phyloP scores from a whole-genome alignment of 257 asterid genomes.

The Gentiana straminea region DNA sequence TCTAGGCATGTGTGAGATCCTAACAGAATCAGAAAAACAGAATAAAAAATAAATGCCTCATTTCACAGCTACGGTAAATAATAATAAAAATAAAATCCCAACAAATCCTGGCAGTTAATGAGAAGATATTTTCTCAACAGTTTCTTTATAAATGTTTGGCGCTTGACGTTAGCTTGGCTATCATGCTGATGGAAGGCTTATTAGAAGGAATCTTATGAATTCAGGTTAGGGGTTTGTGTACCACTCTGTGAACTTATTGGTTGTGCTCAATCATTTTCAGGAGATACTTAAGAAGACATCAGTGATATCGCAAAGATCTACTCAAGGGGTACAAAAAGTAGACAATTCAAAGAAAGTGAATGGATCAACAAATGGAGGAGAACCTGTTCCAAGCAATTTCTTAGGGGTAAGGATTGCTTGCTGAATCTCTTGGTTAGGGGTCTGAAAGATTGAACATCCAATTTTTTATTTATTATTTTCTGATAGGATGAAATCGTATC shows the following conservation, averaged over 20 bases:
- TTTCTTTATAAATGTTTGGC: no score
- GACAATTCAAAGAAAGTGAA: slow-evolving; percentile 28
- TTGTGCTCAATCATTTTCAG: slow-evolving; percentile 25
- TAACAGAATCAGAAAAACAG: no score
- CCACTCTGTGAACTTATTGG: slow-evolving; percentile 6
- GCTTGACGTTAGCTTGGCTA: no score
- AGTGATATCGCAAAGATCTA: slow-evolving; percentile 30
- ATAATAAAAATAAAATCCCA: no score
- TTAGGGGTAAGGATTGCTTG: slow-evolving; percentile 20
- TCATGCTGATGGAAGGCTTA: slow-evolving; percentile 1
- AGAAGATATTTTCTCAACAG: no score
- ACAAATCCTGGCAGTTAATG: no score
- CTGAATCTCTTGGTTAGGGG: slow-evolving; percentile 23
- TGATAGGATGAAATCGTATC: no score
- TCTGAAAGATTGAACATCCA: no score
- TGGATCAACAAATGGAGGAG: slow-evolving; percentile 18
- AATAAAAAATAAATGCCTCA: no score
- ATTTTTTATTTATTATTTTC: no score
- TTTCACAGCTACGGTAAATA: no score
- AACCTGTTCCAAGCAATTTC: slow-evolving; percentile 35
- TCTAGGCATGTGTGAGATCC: no score
- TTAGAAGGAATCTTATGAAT: slow-evolving; percentile 8
- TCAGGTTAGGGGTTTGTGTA: slow-evolving; percentile 10
- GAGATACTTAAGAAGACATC: slow-evolving; percentile 63
- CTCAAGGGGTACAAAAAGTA: slow-evolving; percentile 24